Evolutionary conservation across 1,139 yeast genomes (phyloP), one percentile per base, ranked within the genome.

Genomic region (Tardiomyces blankii): DNA sequence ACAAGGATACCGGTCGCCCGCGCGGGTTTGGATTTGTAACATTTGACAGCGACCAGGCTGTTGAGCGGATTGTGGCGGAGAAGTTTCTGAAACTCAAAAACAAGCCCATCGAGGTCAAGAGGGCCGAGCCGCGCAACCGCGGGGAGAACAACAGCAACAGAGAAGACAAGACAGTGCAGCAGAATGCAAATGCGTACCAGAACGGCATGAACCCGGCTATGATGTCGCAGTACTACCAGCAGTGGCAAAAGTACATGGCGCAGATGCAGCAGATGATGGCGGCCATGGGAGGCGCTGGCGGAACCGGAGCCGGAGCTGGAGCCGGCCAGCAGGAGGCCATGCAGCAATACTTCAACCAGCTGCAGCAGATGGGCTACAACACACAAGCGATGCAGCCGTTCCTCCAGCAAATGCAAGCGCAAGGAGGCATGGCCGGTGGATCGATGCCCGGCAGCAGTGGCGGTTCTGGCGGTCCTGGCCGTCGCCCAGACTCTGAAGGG

Each of bases 21-120:
- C 77, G 98, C 69, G 99, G 99, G 27, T 91, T 91, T 65, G 99
- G 99, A 0, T 91, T 91, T 66, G 91, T 91, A 53, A 91, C 99
- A 9, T 91, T 84, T 65, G 98, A 91, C 60, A 79, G 95, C 25
- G 95, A 96, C 33, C 91, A 83, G 45, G 97, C 97, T 12, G 97
- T 91, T 41, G 98, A 91, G 60, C 75, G 82, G 57, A 95, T 88
- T 49, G 83, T 94, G 49, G 85, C 81, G 48, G 83, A 82, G 63
- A 84, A 85, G 66, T 86, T 80, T 60, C 75, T 88, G 53, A 79
- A 82, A 48, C 80, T 88, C 54, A 88, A 88, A 62, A 96, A 95
- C 45, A 86, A 83, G 64, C 80, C 87, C 42, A 87, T 91, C 78
- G 98, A 91, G 66, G 95, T 91, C 50, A 91, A 91, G 66, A 78